These are phyloP conservation scores for Euphrasia confusa DNA, from an alignment of 257 asterid species.

Conservation along the genomic window DNA sequence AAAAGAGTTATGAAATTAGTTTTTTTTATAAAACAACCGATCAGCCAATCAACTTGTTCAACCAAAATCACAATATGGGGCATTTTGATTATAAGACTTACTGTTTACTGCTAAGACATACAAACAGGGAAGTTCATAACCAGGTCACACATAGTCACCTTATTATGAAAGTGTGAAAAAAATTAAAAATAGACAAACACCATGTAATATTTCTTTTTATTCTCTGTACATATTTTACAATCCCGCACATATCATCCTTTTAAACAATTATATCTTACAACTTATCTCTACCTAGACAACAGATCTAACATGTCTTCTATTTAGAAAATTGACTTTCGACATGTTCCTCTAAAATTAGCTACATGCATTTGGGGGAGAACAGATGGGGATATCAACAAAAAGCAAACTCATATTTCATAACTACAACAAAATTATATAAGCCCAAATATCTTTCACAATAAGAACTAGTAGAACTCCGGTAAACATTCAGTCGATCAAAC, in stretches of 20 bases:
- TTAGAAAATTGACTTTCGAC: background rate
- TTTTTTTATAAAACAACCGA: background rate
- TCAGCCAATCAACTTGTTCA: background rate
- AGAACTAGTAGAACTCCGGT: too few relatives aligned
- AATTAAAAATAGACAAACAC: background rate
- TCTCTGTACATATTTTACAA: background rate
- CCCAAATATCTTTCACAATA: background rate
- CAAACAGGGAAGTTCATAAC: constrained; percentile 14
- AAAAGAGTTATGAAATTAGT: background rate
- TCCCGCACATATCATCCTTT: constrained; percentile 5
- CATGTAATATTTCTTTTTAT: background rate
- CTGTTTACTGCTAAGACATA: background rate
- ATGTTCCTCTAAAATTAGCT: background rate
- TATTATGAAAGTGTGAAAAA: background rate
- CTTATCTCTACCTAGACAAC: too few relatives aligned
- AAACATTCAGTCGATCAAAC: background rate
- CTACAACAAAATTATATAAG: constrained; percentile 3
- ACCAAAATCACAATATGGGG: constrained; percentile 7
- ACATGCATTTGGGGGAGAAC: constrained; percentile 7
- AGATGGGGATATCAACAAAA: background rate
- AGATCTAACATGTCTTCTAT: too few relatives aligned
- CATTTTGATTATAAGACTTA: constrained; percentile 1
- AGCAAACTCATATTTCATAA: background rate
- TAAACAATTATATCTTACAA: constrained; percentile 3
- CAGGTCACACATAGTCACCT: background rate